Evolutionary conservation across 352 stramenopile species (phyloP), one percentile per base, ranked within the genome.

Genomic region (Phytophthora chlamydospora): DNA sequence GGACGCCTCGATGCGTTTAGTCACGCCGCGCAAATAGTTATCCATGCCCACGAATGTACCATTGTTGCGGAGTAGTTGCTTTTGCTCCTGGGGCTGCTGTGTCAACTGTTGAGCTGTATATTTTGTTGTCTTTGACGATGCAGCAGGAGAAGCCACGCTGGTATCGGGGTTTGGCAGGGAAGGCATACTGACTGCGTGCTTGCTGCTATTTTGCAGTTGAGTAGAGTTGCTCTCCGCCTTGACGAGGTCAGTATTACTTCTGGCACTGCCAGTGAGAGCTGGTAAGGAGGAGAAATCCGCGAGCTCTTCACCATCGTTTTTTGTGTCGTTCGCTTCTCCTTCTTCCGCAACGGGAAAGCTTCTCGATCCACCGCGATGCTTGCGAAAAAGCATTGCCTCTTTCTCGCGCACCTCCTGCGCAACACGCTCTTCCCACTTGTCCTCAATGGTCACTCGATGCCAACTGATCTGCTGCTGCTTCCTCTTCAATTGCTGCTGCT

Each of bases 21-120:
- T 82, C 50, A 84, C 58, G 9, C 82, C 82, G 4, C 82, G 77
- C 41, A 89, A 67, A 56, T 89, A 91, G 35, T 77, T 83, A 34
- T 91, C 79, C 54, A 91, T 74, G 1, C 71, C 70, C 10, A 80
- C 62, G 48, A 71, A 64, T 0, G 41, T 72, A 1, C 67, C 61
- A 5, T 70, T 71, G 36, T 19, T 65, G 19, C 61, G 38, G 7
- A 78, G 57, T 13, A 74, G 17, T 36, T 73, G 51, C 38, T 76
- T 55, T 40, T 67, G 66, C 2, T 43, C 49, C 33, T 39, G 50
- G 21, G 33, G 43, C 19, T 56, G 35, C 16, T 27, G 29, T 11
- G 32, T 41, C 21, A 52, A 57, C 10, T 34, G 41, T 16, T 32
- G 50, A 6, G 38, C 1, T 42, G 34, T 41, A n/a, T 39, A 27